A percentile compares a stretch with the other conserved stretches of the same genome.
phyloP scores from a whole-genome alignment of 257 asterid genomes.

The Thymus mandschuricus region DNA sequence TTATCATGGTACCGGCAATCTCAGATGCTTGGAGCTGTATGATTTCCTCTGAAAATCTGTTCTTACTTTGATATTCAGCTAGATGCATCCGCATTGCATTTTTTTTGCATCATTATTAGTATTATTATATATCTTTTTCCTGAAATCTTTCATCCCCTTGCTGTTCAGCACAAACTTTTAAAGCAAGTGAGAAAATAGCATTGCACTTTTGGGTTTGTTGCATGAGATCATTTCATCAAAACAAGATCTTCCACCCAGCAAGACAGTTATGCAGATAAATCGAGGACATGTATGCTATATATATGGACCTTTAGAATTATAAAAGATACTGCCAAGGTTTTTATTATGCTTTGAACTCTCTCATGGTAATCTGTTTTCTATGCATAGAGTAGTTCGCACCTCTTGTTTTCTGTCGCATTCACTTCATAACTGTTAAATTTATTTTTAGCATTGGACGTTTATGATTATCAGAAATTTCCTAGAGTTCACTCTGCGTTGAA shows the following conservation, averaged over 20 bases:
- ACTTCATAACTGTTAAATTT: too few relatives aligned
- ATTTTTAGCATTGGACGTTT: too few relatives aligned
- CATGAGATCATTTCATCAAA: conserved; percentile 7
- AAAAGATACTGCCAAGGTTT: background rate
- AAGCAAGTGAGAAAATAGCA: conserved; percentile 5
- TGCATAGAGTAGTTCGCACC: too few relatives aligned
- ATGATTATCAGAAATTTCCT: too few relatives aligned
- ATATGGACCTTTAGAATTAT: background rate
- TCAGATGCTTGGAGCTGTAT: conserved; percentile 90
- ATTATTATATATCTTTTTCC: too few relatives aligned
- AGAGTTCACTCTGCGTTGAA: too few relatives aligned
- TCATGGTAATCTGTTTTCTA: background rate
- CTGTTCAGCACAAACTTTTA: background rate
- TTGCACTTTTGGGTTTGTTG: conserved; percentile 5
- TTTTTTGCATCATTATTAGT: too few relatives aligned
- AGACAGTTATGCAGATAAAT: background rate
- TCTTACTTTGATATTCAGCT: conserved; percentile 14
- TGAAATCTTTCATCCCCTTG: background rate
- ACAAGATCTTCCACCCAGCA: background rate
- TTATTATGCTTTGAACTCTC: background rate
- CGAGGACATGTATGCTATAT: background rate
- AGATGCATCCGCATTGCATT: background rate
- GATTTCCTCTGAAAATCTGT: conserved; percentile 35
- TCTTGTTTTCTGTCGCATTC: too few relatives aligned
- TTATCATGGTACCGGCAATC: conserved; percentile 82